Conservation (phyloP, 345 rosid genomes). For the Salix exigua region DNA sequence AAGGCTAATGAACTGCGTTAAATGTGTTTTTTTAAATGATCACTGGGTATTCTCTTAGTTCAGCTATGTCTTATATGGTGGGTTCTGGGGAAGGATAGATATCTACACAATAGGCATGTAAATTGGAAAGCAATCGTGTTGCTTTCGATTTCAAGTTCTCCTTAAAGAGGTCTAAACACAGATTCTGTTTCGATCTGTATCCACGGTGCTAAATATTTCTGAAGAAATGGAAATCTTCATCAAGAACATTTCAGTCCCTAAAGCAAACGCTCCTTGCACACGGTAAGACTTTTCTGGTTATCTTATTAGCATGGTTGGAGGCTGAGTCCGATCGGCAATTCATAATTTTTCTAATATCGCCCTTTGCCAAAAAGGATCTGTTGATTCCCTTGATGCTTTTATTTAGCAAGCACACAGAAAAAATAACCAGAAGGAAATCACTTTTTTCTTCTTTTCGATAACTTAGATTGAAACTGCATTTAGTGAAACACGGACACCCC, state of each 20-base stretch:
- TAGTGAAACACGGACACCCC: not conserved
- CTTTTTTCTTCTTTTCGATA: not conserved
- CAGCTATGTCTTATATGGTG: not conserved
- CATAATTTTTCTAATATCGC: no score
- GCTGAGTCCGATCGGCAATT: not conserved
- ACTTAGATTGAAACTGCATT: not conserved
- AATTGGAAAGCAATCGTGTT: not conserved
- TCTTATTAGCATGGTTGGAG: not conserved
- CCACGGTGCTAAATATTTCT: slow-evolving; percentile 13
- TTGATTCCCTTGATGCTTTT: not conserved
- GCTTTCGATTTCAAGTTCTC: not conserved
- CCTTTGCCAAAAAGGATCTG: not conserved
- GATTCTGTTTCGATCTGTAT: slow-evolving; percentile 6
- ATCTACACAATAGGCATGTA: not conserved
- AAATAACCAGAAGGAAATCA: not conserved
- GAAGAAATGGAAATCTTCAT: not conserved
- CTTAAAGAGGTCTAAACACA: not conserved
- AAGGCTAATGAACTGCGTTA: not conserved
- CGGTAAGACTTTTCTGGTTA: not conserved
- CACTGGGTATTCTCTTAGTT: not conserved
- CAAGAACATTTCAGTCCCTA: not conserved
- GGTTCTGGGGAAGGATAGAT: not conserved
- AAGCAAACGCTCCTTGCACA: not conserved
- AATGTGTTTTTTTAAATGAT: not conserved
- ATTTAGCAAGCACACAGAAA: not conserved